Evolutionary conservation across 108 stramenopile species (phyloP).

Genomic region (Nitzschia palea): DNA sequence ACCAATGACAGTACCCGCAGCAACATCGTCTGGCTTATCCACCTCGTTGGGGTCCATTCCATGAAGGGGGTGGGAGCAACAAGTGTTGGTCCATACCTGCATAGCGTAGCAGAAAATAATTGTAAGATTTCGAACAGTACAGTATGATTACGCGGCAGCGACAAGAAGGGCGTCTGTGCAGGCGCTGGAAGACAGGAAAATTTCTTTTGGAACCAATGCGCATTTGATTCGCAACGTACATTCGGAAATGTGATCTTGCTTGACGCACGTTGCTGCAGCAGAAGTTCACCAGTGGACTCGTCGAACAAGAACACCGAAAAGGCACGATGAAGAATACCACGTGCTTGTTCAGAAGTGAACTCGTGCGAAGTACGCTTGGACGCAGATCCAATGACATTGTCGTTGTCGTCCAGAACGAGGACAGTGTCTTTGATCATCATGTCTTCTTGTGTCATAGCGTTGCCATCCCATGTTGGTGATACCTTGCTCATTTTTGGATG

Average conservation of each 20-base stretch:
- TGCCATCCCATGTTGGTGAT: constrained; percentile 55
- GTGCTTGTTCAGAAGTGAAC: constrained; percentile 62
- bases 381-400: constrained; percentile 77
- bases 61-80: constrained; percentile 96
- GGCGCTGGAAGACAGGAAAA: too few species aligned
- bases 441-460: constrained; percentile 73
- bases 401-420: constrained; percentile 73
- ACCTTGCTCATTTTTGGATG: constrained; percentile 11
- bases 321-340: constrained; percentile 94
- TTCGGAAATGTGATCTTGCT: constrained; percentile 98
- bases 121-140: too few species aligned
- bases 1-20: constrained; percentile 76
- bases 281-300: constrained; percentile 72
- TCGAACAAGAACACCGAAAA: constrained; percentile 99
- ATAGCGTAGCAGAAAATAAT: too few species aligned
- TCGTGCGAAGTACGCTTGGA: constrained; percentile 73
- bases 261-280: constrained; percentile 94
- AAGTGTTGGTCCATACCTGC: constrained; percentile 99
- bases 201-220: not conserved
- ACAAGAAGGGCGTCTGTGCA: too few species aligned
- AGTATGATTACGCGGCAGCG: too few species aligned
- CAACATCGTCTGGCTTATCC: constrained; percentile 60
- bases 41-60: constrained; percentile 86
- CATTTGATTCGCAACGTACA: too few species aligned
- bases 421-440: constrained; percentile 87